Evolutionary conservation across 1,284 basidiomycete genomes (phyloP).

Genomic region (Pascua sp.): DNA sequence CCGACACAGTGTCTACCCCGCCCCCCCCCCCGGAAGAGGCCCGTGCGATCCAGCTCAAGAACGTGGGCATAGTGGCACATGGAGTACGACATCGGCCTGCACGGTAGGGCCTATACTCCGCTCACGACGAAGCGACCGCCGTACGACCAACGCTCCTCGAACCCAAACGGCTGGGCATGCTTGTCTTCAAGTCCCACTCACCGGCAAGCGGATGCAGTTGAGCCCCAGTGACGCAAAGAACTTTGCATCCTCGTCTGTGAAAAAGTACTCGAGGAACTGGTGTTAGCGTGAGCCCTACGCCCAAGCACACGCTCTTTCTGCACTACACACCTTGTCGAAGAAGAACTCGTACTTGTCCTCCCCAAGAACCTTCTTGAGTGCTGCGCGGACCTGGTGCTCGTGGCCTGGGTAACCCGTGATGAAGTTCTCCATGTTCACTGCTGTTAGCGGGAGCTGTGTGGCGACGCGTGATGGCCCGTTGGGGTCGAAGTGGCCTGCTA

Average conservation of each 20-base stretch:
- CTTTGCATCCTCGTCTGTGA: conserved; percentile 60
- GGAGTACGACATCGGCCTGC: no score
- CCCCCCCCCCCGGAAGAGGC: no score
- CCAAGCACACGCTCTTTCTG: no score
- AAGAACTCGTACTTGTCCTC: conserved; percentile 67
- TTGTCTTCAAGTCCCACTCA: no score
- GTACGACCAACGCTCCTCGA: background rate
- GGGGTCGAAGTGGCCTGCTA: no score
- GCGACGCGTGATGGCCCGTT: no score
- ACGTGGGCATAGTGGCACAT: no score
- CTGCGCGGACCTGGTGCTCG: conserved; percentile 60
- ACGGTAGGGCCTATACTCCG: no score
- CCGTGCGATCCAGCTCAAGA: no score
- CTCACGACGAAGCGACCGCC: no score
- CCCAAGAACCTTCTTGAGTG: conserved; percentile 63
- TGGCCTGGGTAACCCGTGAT: conserved; percentile 45
- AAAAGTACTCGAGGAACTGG: conserved; percentile 66
- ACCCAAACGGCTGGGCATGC: background rate
- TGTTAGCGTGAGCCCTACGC: background rate
- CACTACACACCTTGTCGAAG: conserved; percentile 61
- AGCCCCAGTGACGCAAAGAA: conserved; percentile 64
- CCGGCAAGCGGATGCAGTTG: conserved; percentile 59
- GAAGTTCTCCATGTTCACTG: conserved; percentile 49
- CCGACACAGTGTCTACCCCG: no score
- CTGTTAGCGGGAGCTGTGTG: background rate